Conservation (phyloP, 1,284 basidiomycete genomes). For the Austroboletus niveus region DNA sequence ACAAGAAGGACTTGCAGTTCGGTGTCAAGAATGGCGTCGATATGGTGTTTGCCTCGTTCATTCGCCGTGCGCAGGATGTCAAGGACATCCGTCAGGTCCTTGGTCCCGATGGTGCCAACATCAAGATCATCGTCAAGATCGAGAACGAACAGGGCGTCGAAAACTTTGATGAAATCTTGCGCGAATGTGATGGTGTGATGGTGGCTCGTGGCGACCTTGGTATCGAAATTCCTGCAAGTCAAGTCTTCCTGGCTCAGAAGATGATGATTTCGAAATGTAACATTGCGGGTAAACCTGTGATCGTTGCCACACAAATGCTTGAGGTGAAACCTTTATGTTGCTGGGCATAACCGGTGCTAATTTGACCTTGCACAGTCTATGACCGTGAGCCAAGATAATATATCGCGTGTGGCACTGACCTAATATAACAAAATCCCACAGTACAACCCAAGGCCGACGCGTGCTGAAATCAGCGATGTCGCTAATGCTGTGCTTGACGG, state of each 20-base stretch:
- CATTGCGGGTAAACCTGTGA: slow-evolving; percentile 94
- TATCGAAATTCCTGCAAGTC: slow-evolving; percentile 96
- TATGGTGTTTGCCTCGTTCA: slow-evolving; percentile 99
- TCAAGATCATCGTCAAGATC: slow-evolving; percentile 99
- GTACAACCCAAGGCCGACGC: slow-evolving; percentile 96
- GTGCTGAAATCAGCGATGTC: slow-evolving; percentile 96
- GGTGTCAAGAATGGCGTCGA: slow-evolving; percentile 98
- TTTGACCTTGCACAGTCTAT: slow-evolving; percentile 62
- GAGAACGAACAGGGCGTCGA: slow-evolving; percentile 97
- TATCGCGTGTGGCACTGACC: not conserved
- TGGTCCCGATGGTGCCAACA: slow-evolving; percentile 86
- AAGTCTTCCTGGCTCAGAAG: slow-evolving; percentile 98
- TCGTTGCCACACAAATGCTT: slow-evolving; percentile 99
- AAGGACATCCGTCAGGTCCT: slow-evolving; percentile 88
- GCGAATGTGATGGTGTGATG: slow-evolving; percentile 95
- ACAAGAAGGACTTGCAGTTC: slow-evolving; percentile 92
- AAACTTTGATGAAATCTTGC: slow-evolving; percentile 97
- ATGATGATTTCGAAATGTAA: slow-evolving; percentile 99
- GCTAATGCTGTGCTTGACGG: slow-evolving; percentile 98
- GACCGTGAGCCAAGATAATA: slow-evolving; percentile 60
- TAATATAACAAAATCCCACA: slow-evolving; percentile 32
- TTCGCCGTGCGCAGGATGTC: slow-evolving; percentile 91
- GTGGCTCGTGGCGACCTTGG: slow-evolving; percentile 97
- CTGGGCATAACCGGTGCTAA: slow-evolving; percentile 11
- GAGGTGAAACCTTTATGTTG: slow-evolving; percentile 59